A percentile compares a stretch with the other conserved stretches of the same genome.
Conservation (phyloP, 768 basidiomycete genomes). For the Auricularia sp. region DNA sequence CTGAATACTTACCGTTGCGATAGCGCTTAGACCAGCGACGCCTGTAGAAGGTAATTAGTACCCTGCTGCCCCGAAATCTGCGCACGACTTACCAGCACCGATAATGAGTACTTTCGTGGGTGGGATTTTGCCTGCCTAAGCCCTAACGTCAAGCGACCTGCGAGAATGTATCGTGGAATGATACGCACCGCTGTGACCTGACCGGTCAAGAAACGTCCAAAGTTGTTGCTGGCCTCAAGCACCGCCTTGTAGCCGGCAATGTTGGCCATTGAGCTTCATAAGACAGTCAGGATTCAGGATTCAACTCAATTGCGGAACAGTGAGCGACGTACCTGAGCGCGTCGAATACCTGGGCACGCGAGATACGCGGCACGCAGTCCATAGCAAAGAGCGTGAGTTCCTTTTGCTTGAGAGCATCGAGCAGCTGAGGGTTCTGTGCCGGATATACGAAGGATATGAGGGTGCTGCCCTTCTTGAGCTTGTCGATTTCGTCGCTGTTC, state of each 20-base stretch:
- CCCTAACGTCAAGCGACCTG: background rate
- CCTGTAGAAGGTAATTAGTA: constrained; percentile 36
- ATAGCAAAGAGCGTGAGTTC: constrained; percentile 74
- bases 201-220: constrained; percentile 82
- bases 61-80: no score
- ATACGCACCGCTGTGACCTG: constrained; percentile 70
- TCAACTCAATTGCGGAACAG: background rate
- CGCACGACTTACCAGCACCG: background rate
- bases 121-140: constrained; percentile 5
- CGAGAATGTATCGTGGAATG: background rate
- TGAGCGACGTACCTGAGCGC: constrained; percentile 52
- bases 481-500: constrained; percentile 45
- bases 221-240: constrained; percentile 80
- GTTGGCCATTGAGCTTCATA: constrained; percentile 78
- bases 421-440: constrained; percentile 64
- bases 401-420: constrained; percentile 57
- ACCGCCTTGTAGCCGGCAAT: constrained; percentile 92
- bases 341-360: constrained; percentile 83
- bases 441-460: constrained; percentile 80
- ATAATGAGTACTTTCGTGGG: constrained; percentile 1
- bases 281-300: background rate
- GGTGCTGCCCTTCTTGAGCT: constrained; percentile 65
- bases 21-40: constrained; percentile 81
- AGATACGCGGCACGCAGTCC: constrained; percentile 89
- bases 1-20: constrained; percentile 52